Base-by-base conservation (phyloP, 1,284 basidiomycete species). In the Apiotrichum laibachii region DNA sequence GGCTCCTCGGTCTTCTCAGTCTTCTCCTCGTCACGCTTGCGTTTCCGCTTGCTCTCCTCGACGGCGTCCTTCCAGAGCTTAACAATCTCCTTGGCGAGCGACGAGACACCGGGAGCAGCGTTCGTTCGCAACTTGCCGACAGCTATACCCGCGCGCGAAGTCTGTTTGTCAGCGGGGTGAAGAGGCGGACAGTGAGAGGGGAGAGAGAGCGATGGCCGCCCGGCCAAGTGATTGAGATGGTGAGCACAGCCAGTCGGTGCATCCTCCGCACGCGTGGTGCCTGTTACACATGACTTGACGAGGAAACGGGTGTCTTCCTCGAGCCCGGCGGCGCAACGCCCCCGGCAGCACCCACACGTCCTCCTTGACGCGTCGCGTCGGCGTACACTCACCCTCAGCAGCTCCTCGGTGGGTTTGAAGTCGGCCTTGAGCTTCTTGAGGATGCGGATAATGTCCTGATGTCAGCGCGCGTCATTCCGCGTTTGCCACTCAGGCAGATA, bases 61-160 rank as follows among this genome's bases (percentile, higher is more conserved):
- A 93, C 90, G 56, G 86, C 87, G 48, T 82, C 84, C 79, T 93
- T 92, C 92, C 92, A 94, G 73, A 88, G 87, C 78, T 88, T 90
- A 49, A 98, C 94, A 39, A 98, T 83, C 67, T 93, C 92, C 76
- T 97, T 97, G 15, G 95, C 91, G 5, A 92, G 80, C 58, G 90
- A 87, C 3, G 90, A 77, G 4, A 98, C 85, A 21, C 85, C 83
- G 68, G 88, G 88, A 19, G 85, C 82, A 0, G 84, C 77, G 73
- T 92, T 85, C 34, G 84, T 83, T 48, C 94, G 85, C 31, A 97
- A 82, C 80, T 96, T 97, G 52, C 92, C 93, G 3, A 98, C 90
- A 0, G 92, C 90, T 13, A 96, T 81, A 60, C 94, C 94, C 5
- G 90, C 90, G 80, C 90, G 92, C 70, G 90, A 92, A 76, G 68